Base-by-base conservation (phyloP, 2,329 filamentous ascomycete species). In the Microdochium bolleyi region DNA sequence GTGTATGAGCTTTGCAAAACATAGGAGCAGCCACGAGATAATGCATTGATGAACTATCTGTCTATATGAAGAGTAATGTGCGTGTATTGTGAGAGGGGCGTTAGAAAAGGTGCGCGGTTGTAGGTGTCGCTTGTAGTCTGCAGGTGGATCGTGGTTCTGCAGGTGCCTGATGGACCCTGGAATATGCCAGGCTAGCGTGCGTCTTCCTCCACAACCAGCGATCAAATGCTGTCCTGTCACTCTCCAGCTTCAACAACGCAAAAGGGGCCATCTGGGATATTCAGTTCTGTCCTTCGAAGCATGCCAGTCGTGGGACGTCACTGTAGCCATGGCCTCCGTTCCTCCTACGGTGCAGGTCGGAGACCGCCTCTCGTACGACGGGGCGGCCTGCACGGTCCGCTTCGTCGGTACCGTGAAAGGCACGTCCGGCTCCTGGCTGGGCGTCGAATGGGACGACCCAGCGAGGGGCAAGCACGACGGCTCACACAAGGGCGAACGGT, bases 361-460 rank as follows among this genome's bases (percentile, higher is more conserved):
- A 51, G 85, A 94, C 69, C 84, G 94, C 14, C 75, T 92, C 41
- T 95, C 89, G 3, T 95, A 88, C 62, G 84, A 87, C 58, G 83
- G 83, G 30, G 82, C 83, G 21, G 71, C 88, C 44, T 96, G 92
- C 70, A 97, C 92, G 1, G 79, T 97, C 54, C 85, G 90, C 56
- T 97, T 92, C 65, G 72, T 88, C 56, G 94, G 94, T 48, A 69
- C 79, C 32, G 87, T 97, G 8, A 77, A 82, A 50, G 88, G 87
- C 59, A 92, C 90, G 9, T 77, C 80, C 46, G 89, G 90, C 49
- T 75, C 79, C 57, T 97, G 92, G 92, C 79, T 97, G 32, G 94
- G 94, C 49, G 89, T 97, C 49, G 94, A 99, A 78, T 99, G 94
- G 94, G 92, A 97, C 70, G 89, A 96, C 67, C 74, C 84, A 53